Percentiles rank a stretch among this genome's conserved stretches.
Conservation (phyloP, 768 basidiomycete genomes). For the Termitomyces sp. region DNA sequence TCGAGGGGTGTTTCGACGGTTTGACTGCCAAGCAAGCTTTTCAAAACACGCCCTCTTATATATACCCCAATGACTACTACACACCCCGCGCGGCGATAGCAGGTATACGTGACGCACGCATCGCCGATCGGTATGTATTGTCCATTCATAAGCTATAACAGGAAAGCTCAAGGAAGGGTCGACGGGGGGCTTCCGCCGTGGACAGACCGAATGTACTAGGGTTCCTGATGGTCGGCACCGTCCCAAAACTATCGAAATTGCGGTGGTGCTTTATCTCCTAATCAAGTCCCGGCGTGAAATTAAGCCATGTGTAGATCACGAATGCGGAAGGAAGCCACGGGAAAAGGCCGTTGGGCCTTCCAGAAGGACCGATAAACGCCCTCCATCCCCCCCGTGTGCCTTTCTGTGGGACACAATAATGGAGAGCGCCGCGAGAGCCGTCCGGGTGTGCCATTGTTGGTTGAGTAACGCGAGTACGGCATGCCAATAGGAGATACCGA, state of each 20-base stretch:
- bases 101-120: neutral
- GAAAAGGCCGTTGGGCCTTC: neutral
- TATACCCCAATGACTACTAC: neutral
- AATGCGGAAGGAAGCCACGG: neutral
- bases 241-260: neutral
- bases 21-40: neutral
- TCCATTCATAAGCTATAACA: neutral
- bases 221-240: neutral
- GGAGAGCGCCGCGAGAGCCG: neutral
- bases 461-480: neutral
- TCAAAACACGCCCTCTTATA: neutral
- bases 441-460: neutral
- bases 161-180: neutral
- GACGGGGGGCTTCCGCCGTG: neutral
- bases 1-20: neutral
- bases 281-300: neutral
- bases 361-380: neutral
- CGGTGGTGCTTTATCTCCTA: neutral
- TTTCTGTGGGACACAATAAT: neutral
- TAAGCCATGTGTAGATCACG: neutral
- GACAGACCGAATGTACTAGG: neutral
- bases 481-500: neutral
- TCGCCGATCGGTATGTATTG: neutral
- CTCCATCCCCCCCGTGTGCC: neutral
- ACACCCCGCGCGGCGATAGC: neutral